Base-by-base conservation (phyloP, 2,329 filamentous ascomycete genomes). In the Aschersonia sp. region DNA sequence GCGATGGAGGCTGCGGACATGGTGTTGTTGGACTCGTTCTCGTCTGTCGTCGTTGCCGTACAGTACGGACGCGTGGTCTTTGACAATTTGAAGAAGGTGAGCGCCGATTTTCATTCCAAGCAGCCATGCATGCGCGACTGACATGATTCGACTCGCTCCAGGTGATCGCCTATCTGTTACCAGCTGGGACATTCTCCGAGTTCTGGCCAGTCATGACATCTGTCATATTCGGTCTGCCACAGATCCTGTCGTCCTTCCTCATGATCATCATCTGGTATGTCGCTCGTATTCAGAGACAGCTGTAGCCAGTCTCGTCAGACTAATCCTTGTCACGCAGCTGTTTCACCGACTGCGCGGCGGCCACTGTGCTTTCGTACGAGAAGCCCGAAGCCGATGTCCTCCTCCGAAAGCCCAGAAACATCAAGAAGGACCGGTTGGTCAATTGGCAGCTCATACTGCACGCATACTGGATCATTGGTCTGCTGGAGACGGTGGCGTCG, bases 1-100 rank as follows among this genome's bases (percentile, higher is more conserved):
- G 87, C 87, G 4, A 80, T 92, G 53, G 84, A 83, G 46, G 84
- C 85, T 0, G 85, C 87, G 0, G 82, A 84, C 47, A 92, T 94
- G 70, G 83, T 94, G 30, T 72, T 94, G 2, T 72, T 94, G 5
- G 84, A 87, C 46, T 79, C 77, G 0, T 88, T 89, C 57, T 73
- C 77, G 0, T 82, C 80, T 1, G 76, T 89, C 33, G 78, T 87
- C 5, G 76, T 83, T 57, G 85, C 84, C 1, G 77, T 88, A 2
- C 71, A 79, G 52, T 86, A 83, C 50, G 84, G 84, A 0, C 75
- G 84, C 11, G 76, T 85, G 5, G 81, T 87, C n/a, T 88, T 85
- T 62, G 81, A 87, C 60, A 88, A 88, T 55, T 65, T 88, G 46
- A 84, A 85, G 60, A 88, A 89, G 70, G 60, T 59, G 22, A 61